A percentile compares a stretch with the other conserved stretches of the same genome.
Evolutionary conservation across 148 eudicot genomes (phyloP).

Genomic region (Vaccinium myrtillus): DNA sequence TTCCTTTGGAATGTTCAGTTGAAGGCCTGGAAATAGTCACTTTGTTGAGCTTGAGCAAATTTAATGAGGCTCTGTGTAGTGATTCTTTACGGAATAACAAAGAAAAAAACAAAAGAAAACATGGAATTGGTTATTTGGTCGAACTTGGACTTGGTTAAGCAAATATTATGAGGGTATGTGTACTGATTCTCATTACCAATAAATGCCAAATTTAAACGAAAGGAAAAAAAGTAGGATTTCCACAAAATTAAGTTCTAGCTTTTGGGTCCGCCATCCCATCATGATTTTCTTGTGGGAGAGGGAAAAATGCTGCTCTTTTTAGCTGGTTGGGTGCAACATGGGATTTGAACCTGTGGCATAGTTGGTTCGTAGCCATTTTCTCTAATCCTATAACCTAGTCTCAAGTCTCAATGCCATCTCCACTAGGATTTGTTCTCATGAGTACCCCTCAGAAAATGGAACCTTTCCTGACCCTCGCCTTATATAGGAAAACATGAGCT

Average conservation of each 20-base stretch:
- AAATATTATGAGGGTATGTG: neutral
- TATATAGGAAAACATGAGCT: neutral
- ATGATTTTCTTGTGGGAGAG: too few species aligned
- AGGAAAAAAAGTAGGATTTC: neutral
- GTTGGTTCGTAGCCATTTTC: neutral
- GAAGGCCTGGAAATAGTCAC: too few species aligned
- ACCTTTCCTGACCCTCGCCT: neutral
- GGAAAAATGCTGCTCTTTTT: too few species aligned
- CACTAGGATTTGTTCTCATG: neutral
- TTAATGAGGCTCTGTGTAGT: neutral
- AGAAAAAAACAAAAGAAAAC: neutral
- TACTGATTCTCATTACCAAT: neutral
- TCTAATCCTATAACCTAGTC: too few species aligned
- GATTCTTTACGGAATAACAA: neutral
- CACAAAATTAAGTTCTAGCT: neutral
- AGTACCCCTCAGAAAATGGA: neutral
- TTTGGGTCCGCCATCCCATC: neutral
- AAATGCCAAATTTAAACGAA: neutral
- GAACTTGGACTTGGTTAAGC: neutral
- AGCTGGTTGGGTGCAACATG: too few species aligned
- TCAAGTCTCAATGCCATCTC: neutral
- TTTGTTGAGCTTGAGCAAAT: too few species aligned
- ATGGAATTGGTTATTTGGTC: neutral
- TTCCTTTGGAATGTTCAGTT: neutral
- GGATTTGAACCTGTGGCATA: too few species aligned